Evolutionary conservation across 164 flowering plant species (phyloP).

Genomic region (Chimonanthus salicifolius): DNA sequence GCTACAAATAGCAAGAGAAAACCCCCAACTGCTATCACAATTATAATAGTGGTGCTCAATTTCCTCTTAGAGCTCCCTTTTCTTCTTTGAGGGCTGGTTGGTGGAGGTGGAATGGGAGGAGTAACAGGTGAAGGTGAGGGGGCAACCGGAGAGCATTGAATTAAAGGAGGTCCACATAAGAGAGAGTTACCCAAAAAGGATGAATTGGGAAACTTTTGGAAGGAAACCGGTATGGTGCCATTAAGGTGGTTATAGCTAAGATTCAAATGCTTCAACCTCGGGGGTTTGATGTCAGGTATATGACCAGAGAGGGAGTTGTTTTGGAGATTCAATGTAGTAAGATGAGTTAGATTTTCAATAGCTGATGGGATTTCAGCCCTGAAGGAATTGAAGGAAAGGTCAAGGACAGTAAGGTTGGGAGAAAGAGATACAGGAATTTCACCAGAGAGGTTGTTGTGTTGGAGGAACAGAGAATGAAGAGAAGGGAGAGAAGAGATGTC

Average conservation of each 20-base stretch:
- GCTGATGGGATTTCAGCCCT: conserved; percentile 53
- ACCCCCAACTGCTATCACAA: conserved; percentile 54
- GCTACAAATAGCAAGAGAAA: conserved; percentile 32
- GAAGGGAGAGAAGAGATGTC: conserved; percentile 67
- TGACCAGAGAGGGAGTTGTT: conserved; percentile 49
- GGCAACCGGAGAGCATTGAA: conserved; percentile 26
- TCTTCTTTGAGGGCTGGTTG: conserved; percentile 9
- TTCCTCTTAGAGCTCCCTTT: conserved; percentile 23
- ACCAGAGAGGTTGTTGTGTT: conserved; percentile 71
- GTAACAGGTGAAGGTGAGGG: conserved; percentile 33
- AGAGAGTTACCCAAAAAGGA: conserved; percentile 54
- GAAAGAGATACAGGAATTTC: conserved; percentile 52
- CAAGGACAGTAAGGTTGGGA: conserved; percentile 40
- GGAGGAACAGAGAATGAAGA: conserved; percentile 53
- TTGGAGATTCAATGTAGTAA: conserved; percentile 38
- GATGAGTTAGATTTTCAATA: conserved; percentile 39
- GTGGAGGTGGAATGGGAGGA: conserved; percentile 22
- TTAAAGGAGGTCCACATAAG: conserved; percentile 57
- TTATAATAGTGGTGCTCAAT: conserved; percentile 34
- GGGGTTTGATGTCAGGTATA: conserved; percentile 39
- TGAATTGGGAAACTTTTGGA: conserved; percentile 38
- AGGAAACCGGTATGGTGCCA: conserved; percentile 53
- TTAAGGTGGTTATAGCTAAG: conserved; percentile 47
- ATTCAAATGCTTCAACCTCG: conserved; percentile 42
- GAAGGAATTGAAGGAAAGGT: conserved; percentile 71